Evolutionary conservation across 2,329 filamentous ascomycete species (phyloP).

Genomic region (Penicillium fuscoglaucum): DNA sequence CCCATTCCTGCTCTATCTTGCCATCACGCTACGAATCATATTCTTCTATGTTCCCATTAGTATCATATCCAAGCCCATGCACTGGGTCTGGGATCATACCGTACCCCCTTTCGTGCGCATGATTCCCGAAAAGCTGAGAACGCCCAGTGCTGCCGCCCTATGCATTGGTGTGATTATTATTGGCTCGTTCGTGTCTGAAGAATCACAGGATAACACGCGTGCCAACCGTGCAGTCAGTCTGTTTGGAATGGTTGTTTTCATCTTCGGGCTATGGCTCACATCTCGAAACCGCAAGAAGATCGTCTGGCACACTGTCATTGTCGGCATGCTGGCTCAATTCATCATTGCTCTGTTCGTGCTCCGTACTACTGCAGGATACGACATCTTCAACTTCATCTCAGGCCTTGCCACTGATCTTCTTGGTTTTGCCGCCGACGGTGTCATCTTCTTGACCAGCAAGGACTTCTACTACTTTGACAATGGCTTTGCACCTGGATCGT

Average conservation of each 20-base stretch:
- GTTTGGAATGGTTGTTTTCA: conserved; percentile 72
- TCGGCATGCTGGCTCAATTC: conserved; percentile 86
- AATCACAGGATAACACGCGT: conserved; percentile 73
- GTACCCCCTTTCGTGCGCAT: conserved; percentile 58
- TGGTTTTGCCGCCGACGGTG: conserved; percentile 72
- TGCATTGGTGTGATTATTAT: conserved; percentile 73
- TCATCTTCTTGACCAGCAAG: conserved; percentile 65
- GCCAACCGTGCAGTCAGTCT: conserved; percentile 77
- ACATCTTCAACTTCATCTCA: conserved; percentile 90
- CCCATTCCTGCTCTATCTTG: conserved; percentile 78
- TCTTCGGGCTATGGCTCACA: conserved; percentile 66
- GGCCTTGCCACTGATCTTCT: conserved; percentile 71
- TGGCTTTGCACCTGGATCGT: conserved; percentile 48
- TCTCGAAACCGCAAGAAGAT: conserved; percentile 66
- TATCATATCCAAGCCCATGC: conserved; percentile 65
- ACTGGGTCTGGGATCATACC: conserved; percentile 66
- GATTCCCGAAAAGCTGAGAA: conserved; percentile 67
- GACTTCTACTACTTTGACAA: conserved; percentile 26
- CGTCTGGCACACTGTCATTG: conserved; percentile 76
- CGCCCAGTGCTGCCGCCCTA: conserved; percentile 61
- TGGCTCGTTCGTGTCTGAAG: conserved; percentile 72
- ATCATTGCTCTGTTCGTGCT: conserved; percentile 86
- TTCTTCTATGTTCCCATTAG: conserved; percentile 71
- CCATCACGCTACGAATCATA: conserved; percentile 70
- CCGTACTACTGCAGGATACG: conserved; percentile 74